Evolutionary conservation across 306 rosid genomes (phyloP), one percentile per base, ranked within the genome.

Genomic region (Cucurbita pepo): DNA sequence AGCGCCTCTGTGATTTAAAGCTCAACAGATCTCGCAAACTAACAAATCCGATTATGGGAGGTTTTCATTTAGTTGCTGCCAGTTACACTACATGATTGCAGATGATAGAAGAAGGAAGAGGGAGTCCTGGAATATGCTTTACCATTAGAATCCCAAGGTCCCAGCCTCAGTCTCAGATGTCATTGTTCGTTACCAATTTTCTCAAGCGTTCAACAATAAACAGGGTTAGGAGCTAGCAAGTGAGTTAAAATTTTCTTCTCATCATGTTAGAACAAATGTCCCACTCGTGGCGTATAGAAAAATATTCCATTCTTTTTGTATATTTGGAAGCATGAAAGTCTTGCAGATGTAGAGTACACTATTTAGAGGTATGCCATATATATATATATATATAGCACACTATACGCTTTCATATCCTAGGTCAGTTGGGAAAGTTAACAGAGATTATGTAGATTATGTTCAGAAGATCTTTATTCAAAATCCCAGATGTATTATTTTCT

Each of bases 1-100:
- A 90, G 86, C 79, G 74, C 82, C 22, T 56, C 82, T 18, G 43
- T 83, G 56, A 63, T 86, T 71, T 94, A 87, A 94, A 77, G 74
- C 37, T 22, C 19, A 56, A 38, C 53, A 19, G 40, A 38, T 6
- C 72, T 40, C 21, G 56, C 55, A 21, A 66, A 43, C 1, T 45
- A 44, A 66, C 54, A 13, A 43, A 8, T 47, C 25, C 13, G 5
- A 21, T 66, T 45, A 66, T 66, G 40, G 55, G 72, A 66, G 72
- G 45, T 66, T 66, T 66, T 45, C 53, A 66, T 66, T 66, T 45
- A n/a, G 37, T 66, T 66, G 15, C 72, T 5, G 10, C n/a, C 53
- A 45, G 52, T 52, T 25, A 25, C 50, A 63, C 55, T 21, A 21
- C 40, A 65, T 64, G 55, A 65, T 65, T 44, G 54, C 53, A 65